phyloP scores from a whole-genome alignment of 2,329 filamentous ascomycete species.

The Thermothelomyces thermophilus region DNA sequence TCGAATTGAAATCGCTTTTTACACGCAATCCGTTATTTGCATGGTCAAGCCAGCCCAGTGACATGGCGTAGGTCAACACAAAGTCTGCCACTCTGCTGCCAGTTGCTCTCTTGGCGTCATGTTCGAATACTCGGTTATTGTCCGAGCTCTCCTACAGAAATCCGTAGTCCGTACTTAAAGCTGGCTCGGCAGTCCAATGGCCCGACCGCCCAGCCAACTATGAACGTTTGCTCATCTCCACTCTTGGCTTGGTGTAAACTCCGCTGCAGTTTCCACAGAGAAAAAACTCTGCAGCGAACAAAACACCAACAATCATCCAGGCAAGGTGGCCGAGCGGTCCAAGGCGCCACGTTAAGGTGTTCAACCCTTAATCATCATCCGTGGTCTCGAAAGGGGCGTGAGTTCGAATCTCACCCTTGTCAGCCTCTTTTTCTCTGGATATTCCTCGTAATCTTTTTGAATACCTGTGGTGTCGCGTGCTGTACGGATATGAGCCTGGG shows the following conservation, averaged over 20 bases:
- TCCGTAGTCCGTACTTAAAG: no score
- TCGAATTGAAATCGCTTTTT: no score
- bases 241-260: background rate
- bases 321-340: constrained; percentile 19
- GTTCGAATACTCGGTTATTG: background rate
- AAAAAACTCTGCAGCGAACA: constrained; percentile 3
- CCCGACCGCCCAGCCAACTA: no score
- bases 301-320: constrained; percentile 4
- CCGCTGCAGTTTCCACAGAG: background rate
- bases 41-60: no score
- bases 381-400: constrained; percentile 18
- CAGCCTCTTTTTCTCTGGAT: constrained; percentile 4
- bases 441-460: background rate
- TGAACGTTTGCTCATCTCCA: no score
- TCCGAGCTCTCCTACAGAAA: background rate
- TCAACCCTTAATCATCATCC: constrained; percentile 15
- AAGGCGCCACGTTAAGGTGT: constrained; percentile 20
- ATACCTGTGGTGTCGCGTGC: no score
- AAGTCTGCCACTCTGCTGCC: no score
- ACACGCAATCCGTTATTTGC: no score
- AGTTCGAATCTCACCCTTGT: constrained; percentile 19
- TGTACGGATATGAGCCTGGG: no score
- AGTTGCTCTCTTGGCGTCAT: no score
- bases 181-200: no score
- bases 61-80: no score